These are phyloP conservation scores for Carex parvula DNA, from an alignment of 176 grass and related monocot species.

Conservation along the genomic window DNA sequence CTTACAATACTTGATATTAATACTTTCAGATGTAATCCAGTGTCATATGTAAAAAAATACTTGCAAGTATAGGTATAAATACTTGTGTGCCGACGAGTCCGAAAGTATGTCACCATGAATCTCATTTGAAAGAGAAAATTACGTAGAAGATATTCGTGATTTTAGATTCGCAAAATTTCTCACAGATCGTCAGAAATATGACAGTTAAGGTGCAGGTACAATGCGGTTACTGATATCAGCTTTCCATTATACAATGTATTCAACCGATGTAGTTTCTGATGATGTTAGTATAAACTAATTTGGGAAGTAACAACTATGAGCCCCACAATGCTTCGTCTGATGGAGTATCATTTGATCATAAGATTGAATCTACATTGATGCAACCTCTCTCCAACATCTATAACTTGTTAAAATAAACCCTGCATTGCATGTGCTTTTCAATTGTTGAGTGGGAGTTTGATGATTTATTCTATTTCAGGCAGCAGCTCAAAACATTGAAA, in stretches of 20 bases:
- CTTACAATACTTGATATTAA: no score
- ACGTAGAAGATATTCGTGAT: no score
- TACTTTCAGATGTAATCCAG: no score
- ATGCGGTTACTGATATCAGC: no score
- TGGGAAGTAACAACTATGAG: conserved; percentile 1
- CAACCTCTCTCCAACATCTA: background rate
- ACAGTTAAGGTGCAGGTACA: no score
- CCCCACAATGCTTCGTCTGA: background rate
- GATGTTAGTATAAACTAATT: background rate
- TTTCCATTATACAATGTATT: background rate
- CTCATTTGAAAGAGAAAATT: no score
- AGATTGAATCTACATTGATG: background rate
- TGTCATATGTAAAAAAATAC: no score
- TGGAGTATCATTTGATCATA: background rate
- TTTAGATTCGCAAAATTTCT: no score
- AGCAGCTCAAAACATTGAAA: background rate
- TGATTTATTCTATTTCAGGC: background rate
- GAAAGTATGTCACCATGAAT: no score
- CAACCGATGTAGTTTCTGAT: background rate
- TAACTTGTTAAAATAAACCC: background rate
- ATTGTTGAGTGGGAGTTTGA: background rate
- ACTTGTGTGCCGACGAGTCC: no score
- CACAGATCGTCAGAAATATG: no score
- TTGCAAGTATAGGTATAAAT: no score
- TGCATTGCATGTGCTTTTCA: conserved; percentile 17